phyloP scores from a whole-genome alignment of 768 basidiomycete genomes.

The Mycena venus region DNA sequence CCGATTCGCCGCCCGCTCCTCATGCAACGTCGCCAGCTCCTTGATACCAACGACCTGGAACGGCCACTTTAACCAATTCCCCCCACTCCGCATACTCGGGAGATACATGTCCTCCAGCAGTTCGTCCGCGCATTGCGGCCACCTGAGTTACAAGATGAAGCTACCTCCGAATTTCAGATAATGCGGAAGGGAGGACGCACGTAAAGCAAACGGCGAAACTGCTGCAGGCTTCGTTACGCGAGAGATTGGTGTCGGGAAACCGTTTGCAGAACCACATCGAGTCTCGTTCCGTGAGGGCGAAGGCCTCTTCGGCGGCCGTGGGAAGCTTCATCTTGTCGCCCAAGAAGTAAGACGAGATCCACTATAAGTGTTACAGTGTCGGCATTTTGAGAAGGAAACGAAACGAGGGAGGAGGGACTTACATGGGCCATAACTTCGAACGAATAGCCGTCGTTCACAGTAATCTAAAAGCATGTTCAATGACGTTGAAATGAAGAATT shows the following conservation, averaged over 20 bases:
- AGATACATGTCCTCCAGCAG: conserved; percentile 73
- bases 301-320: conserved; percentile 58
- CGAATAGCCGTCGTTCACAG: conserved; percentile 65
- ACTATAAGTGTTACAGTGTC: too few species aligned
- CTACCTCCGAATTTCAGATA: not conserved
- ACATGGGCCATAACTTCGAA: conserved; percentile 66
- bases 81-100: conserved; percentile 64
- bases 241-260: conserved; percentile 63
- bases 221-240: conserved; percentile 67
- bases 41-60: conserved; percentile 64
- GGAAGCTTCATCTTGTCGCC: conserved; percentile 67
- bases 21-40: conserved; percentile 62
- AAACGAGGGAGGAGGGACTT: not conserved
- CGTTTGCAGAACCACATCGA: conserved; percentile 69
- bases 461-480: conserved; percentile 53
- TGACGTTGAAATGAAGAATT: not conserved
- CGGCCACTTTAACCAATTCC: conserved; percentile 76
- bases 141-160: conserved; percentile 51
- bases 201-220: conserved; percentile 62
- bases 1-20: conserved; percentile 55
- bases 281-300: conserved; percentile 54
- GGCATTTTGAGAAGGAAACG: not conserved
- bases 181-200: conserved; percentile 49
- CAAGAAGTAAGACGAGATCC: conserved; percentile 75
- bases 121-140: conserved; percentile 71